These are phyloP conservation scores for Claviceps citrina DNA, from an alignment of 2,329 filamentous ascomycete species.

Conservation along the genomic window DNA sequence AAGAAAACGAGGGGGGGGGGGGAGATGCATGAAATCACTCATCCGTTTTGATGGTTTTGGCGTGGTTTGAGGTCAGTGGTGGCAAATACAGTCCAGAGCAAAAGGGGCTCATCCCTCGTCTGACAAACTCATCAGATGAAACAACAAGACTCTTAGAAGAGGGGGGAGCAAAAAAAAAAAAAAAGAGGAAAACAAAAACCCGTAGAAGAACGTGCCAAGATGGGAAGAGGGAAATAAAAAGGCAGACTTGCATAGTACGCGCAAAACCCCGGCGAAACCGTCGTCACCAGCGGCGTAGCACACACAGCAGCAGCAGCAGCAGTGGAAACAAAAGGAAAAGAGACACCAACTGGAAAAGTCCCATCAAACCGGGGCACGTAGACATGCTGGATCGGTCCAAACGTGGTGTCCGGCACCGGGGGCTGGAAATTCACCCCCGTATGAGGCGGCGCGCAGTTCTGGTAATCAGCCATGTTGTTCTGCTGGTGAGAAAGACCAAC, in stretches of 20 bases:
- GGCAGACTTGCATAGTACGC: conserved; percentile 26
- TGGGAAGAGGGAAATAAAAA: not conserved
- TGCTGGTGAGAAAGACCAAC: conserved; percentile 2
- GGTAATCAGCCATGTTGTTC: conserved; percentile 25
- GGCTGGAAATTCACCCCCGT: conserved; percentile 40
- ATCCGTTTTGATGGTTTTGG: no score
- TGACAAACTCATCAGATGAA: not conserved
- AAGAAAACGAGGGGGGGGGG: no score
- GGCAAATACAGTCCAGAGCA: not conserved
- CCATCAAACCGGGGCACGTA: conserved; percentile 40
- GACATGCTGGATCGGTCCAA: conserved; percentile 38
- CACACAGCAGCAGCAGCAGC: conserved; percentile 6
- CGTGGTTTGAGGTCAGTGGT: no score
- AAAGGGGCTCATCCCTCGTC: not conserved
- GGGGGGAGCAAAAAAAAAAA: conserved; percentile 7
- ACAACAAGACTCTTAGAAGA: not conserved
- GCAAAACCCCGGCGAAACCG: conserved; percentile 18
- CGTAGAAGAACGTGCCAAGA: not conserved
- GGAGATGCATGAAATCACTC: no score
- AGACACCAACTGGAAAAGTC: conserved; percentile 19
- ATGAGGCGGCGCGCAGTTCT: conserved; percentile 25
- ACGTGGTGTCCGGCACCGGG: conserved; percentile 40
- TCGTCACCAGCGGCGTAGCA: conserved; percentile 13
- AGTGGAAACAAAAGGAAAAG: conserved; percentile 11
- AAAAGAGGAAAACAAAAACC: not conserved